Base-by-base conservation (phyloP, 2,329 filamentous ascomycete species). In the Phoma sp. region DNA sequence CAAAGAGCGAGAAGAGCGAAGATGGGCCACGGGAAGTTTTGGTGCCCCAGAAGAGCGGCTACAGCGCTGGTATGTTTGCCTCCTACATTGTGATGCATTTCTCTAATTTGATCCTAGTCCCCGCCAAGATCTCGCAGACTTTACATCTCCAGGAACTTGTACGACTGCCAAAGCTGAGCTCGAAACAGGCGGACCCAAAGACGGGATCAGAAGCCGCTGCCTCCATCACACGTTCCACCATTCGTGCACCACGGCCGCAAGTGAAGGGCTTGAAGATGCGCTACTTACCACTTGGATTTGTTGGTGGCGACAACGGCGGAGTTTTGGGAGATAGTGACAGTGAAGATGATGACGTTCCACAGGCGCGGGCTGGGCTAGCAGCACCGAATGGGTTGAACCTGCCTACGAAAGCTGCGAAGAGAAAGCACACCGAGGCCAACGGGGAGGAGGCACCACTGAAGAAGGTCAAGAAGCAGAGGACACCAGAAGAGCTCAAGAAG, bases 181-280 rank as follows among this genome's bases (percentile, higher is more conserved):
- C 60, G 62, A 74, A 66, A 57, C 80, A 73, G 73, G 77, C 71
- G 57, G 76, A 71, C 63, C 72, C 55, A 40, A 69, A 73, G 49
- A 74, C 70, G 10, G 75, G 76, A 5, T 76, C 75, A 32, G 70
- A 67, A 53, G 74, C 74, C 12, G 74, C 76, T 15, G 76, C 72
- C 7, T 73, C 73, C 51, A 73, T 78, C 20, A 80, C 78, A 18
- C 77, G 80, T 40, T 77, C 80, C 2, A 76, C 82, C 4, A 77
- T 81, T 51, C 84, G 79, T 54, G 72, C 80, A 1, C 78, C 85
- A 42, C 83, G 87, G 54, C 78, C 83, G 38, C 90, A 92, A 70
- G 88, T 90, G 1, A 80, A 83, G 64, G 87, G 86, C 6, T 76
- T 93, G 47, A 85, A 82, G 65, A 83, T 87, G 73, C 84, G 89